Base-by-base conservation (phyloP, 2,329 filamentous ascomycete genomes). In the Hysterium pulicare region DNA sequence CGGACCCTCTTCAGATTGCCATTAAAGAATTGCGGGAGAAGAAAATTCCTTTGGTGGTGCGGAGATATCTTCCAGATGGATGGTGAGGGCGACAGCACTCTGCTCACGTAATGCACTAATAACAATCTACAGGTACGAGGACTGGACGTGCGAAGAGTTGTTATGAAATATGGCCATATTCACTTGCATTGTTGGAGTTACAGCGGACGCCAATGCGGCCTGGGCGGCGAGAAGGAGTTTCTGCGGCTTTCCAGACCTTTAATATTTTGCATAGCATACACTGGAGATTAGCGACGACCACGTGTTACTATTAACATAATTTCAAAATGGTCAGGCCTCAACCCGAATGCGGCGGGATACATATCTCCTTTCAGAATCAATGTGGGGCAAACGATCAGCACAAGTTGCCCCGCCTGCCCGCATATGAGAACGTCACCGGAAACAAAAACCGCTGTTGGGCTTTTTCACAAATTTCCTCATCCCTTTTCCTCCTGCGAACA, bases 101-200 rank as follows among this genome's bases (percentile, higher is more conserved):
- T 20, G 13, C 19, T 11, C 11, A 19, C 34, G 5, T 17, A 20
- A 15, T 17, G 6, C 9, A 20, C 13, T n/a, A n/a, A 54, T 63
- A 45, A 66, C 38, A 26, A 10, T 3, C 40, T 24, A 30, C 54
- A 91, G 87, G 74, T 97, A 97, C 70, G 93, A 98, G 78, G 93
- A 98, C 69, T 98, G 93, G 93, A 95, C 90, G 26, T 96, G 90
- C 71, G 93, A 97, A 72, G 93, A 98, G 71, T 77, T 97, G 51
- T 78, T 95, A 45, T 64, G 46, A 42, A 36, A 50, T 33, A 22
- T 32, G 40, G 42, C 46, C 43, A 42, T 40, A 49, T 35, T 48
- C 54, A 50, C 44, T 52, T 63, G 59, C 59, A 62, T 61, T 58
- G 56, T 47, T 54, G 64, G 64, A 63, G 62, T 64, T 60, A 48